Base-by-base conservation (phyloP, 129 eudicot genomes). In the Kitagawia praeruptora region DNA sequence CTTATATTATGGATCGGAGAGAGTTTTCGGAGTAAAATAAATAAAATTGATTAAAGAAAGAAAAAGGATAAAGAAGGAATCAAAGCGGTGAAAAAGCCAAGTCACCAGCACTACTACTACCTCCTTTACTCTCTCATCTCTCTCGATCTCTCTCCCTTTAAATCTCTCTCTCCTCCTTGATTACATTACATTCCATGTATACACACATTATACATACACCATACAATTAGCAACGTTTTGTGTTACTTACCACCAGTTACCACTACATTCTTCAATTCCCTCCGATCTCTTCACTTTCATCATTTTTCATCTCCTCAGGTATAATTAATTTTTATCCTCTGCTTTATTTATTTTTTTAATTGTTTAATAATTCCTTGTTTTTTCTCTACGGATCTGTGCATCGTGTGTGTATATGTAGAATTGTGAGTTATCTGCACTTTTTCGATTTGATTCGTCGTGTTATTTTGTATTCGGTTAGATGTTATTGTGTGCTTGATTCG, bases 81-180 rank as follows among this genome's bases (percentile, higher is more conserved):
- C 69, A 61, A n/a, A 61, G 69, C 69, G 69, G 69, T 61, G 69
- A 61, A 61, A 61, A 61, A 61, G 69, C 69, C 69, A n/a, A 61
- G 69, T 61, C 69, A 61, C 34, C 69, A 61, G 34, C 34, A 61
- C 14, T 14, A 27, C 69, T 16, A 61, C 14, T 14, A 27, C 69
- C 19, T 13, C 64, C 28, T 3, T 23, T 6, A 6, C 66, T n/a
- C 67, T 58, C 69, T 25, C 34, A n/a, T n/a, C 28, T 15, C 23
- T 51, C 58, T 51, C 58, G 4, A 16, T 16, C 58, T 16, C 23
- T 14, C 61, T 0, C 21, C 5, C n/a, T 16, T 51, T 51, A 15
- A 51, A 16, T 51, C 63, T 54, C 63, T 51, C 63, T 54, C 63
- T 44, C 47, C 11, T 6, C 6, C 7, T 49, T 18, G 21, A 51